Base-by-base conservation (phyloP, 768 basidiomycete species). In the button mushroom (Agaricus bisporus) region DNA sequence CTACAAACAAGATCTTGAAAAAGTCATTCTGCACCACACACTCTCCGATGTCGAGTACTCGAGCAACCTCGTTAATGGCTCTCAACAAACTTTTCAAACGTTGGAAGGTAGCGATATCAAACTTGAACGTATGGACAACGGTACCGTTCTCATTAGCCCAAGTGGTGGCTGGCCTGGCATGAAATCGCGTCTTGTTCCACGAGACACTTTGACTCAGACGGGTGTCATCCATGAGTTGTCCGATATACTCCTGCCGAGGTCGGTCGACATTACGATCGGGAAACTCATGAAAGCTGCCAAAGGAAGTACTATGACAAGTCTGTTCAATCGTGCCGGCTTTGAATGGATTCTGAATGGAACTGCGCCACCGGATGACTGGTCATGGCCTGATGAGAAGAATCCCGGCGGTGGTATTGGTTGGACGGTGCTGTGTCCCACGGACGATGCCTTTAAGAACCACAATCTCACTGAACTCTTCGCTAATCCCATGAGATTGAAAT, bases 281-380 rank as follows among this genome's bases (percentile, higher is more conserved):
- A 98, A 98, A 67, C 77, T 99, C 29, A 77, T 94, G 60, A 84
- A 82, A 61, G 95, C 95, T 3, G 91, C 91, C 18, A 88, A 91
- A 65, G 91, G 86, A 41, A 83, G 78, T 29, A 97, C 89, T 3
- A 98, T 99, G 94, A 73, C 80, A 18, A 89, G 84, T 29, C 66
- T 99, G 63, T 76, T 97, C 55, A 73, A 78, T 52, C 88, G 87
- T 61, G 92, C 91, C 1, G 92, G 92, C 9, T 80, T 97, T 55
- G 88, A 86, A 36, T 98, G 95, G 94, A 70, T 97, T 36, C 70
- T 98, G 51, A 86, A 98, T 59, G 95, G 95, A 4, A 88, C 84
- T 5, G 70, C 78, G 0, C 88, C 88, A 6, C 88, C 89, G 4
- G 80, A 83, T 59, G 85, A 74, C 50, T 85, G 86, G 9, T 71